A percentile compares a stretch with the other conserved stretches of the same genome.
Conservation (phyloP, 2,329 filamentous ascomycete species). For the Alternaria viburni region DNA sequence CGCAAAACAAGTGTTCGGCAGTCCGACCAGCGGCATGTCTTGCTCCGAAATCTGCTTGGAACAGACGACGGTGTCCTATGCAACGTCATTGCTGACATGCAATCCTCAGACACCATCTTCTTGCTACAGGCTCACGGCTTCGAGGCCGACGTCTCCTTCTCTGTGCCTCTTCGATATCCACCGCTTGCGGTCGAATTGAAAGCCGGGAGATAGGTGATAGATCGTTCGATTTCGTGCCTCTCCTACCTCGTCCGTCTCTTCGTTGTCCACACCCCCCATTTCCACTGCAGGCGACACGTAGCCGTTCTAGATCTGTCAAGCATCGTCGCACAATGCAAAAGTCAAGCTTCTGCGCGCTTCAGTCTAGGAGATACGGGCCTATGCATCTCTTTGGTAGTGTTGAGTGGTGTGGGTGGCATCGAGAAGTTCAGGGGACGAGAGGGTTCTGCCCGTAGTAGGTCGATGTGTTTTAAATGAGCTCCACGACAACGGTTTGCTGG, state of each 20-base stretch:
- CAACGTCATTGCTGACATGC: conserved; percentile 1
- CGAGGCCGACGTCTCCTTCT: conserved; percentile 2
- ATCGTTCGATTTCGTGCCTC: conserved; percentile 1
- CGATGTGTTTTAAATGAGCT: not conserved
- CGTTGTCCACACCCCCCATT: not conserved
- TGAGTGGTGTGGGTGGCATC: conserved; percentile 9
- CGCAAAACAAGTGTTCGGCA: not conserved
- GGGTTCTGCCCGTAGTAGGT: conserved; percentile 6
- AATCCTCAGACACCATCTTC: not conserved
- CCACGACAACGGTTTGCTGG: not conserved
- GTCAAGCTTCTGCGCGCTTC: conserved; percentile 6
- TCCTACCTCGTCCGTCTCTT: not conserved
- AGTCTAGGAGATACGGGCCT: conserved; percentile 15
- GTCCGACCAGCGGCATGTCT: not conserved
- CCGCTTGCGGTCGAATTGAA: conserved; percentile 10
- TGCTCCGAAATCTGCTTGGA: not conserved
- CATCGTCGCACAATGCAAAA: conserved; percentile 5
- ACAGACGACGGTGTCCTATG: not conserved
- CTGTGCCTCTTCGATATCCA: conserved; percentile 13
- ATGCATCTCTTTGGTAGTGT: conserved; percentile 9
- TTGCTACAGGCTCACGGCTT: conserved; percentile 1
- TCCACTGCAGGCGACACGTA: conserved; percentile 10
- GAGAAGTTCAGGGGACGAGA: not conserved
- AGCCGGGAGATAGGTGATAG: conserved; percentile 5
- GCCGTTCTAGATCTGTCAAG: conserved; percentile 9